A percentile compares a stretch with the other conserved stretches of the same genome.
Conservation (phyloP, 164 flowering plant species). For the Santalum album region DNA sequence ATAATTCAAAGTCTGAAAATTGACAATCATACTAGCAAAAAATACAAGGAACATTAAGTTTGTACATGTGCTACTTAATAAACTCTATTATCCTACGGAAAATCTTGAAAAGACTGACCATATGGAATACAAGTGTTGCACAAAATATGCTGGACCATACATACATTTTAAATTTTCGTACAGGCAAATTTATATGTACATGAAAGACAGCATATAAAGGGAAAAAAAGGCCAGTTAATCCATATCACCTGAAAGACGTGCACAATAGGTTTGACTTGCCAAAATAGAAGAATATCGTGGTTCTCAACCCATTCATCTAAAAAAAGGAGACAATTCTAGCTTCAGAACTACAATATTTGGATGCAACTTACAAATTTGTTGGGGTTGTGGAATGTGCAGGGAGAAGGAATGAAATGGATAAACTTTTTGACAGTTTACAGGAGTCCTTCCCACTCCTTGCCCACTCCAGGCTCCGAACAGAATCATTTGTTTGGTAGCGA, state of each 20-base stretch:
- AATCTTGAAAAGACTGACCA: too few relatives aligned
- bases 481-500: background rate
- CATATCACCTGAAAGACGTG: constrained; percentile 85
- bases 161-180: too few relatives aligned
- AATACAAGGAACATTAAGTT: too few relatives aligned
- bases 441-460: background rate
- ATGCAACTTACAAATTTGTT: background rate
- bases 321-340: constrained; percentile 10
- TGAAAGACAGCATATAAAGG: too few relatives aligned
- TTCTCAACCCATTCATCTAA: constrained; percentile 76
- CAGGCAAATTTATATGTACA: too few relatives aligned
- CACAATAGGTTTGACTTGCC: constrained; percentile 97
- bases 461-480: background rate
- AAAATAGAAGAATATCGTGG: constrained; percentile 75
- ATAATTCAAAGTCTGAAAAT: too few relatives aligned
- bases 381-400: background rate
- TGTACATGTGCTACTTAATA: too few relatives aligned
- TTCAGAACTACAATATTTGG: constrained; percentile 6
- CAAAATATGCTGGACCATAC: too few relatives aligned
- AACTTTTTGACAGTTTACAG: background rate
- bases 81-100: too few relatives aligned
- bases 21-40: too few relatives aligned
- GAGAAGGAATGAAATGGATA: background rate
- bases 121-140: too few relatives aligned
- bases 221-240: background rate